phyloP scores from a whole-genome alignment of 2,329 filamentous ascomycete genomes.

The Cladosporium sp. region DNA sequence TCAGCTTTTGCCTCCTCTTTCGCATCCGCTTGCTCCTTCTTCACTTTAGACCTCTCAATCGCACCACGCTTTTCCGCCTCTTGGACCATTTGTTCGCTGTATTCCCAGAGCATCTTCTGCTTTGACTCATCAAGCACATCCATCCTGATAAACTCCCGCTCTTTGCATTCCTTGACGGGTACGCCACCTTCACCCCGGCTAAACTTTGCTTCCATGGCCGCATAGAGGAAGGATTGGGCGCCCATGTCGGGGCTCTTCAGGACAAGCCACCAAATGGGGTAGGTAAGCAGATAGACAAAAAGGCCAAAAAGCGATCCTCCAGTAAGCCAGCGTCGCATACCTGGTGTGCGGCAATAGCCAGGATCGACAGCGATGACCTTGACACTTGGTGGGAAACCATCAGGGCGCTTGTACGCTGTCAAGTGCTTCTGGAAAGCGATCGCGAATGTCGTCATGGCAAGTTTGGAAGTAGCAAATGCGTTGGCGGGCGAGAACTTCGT shows the following conservation, averaged over 20 bases:
- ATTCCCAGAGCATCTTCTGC: conserved; percentile 85
- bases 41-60: conserved; percentile 53
- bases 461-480: conserved; percentile 48
- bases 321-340: conserved; percentile 81
- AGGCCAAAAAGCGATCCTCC: conserved; percentile 80
- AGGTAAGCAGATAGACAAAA: conserved; percentile 69
- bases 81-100: conserved; percentile 80
- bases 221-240: conserved; percentile 80
- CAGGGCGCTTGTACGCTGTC: conserved; percentile 75
- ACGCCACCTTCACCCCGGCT: conserved; percentile 62
- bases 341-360: conserved; percentile 77
- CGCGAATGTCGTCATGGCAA: conserved; percentile 86
- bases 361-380: conserved; percentile 86
- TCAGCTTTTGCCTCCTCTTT: conserved; percentile 33
- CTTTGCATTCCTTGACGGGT: conserved; percentile 83
- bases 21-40: conserved; percentile 44
- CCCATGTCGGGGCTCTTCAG: conserved; percentile 81
- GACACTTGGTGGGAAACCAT: conserved; percentile 75
- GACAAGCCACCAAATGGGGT: conserved; percentile 79
- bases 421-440: conserved; percentile 91
- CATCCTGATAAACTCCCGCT: conserved; percentile 64
- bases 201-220: conserved; percentile 75
- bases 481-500: conserved; percentile 40
- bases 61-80: conserved; percentile 76
- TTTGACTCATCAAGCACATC: conserved; percentile 74